Base-by-base conservation (phyloP, 495 filamentous ascomycete genomes). In the Penicillium herquei region DNA sequence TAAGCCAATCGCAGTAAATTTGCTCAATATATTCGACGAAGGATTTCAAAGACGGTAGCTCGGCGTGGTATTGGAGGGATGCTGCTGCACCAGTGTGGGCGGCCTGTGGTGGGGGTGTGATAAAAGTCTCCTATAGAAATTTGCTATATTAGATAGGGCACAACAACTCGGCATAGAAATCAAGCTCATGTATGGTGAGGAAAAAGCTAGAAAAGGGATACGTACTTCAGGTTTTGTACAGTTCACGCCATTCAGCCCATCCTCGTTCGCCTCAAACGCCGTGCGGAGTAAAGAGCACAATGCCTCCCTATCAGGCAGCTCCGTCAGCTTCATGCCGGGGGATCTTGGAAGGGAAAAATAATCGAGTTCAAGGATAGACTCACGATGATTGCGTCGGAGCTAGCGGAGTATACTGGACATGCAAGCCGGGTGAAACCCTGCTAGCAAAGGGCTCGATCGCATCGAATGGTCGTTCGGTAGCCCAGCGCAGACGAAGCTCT, bases 401-500 rank as follows among this genome's bases (percentile, higher is more conserved):
- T 73, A 69, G 48, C 8, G 89, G 87, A 0, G 86, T 89, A 62
- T 87, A 90, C 64, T 89, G 88, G 21, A 91, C 77, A 79, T 97
- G 92, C 9, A 98, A 75, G 18, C 94, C 94, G 3, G 92, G 85
- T 6, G 88, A 82, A 33, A 92, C 70, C 55, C 87, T 81, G 49
- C 91, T 87, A 31, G 81, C 70, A 64, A 93, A 88, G 26, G 94
- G 93, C 43, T 85, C 71, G 31, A 86, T 61, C 1, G 81, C 66
- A 33, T 79, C 68, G 62, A 87, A 90, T 3, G 78, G 58, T 6
- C 55, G 58, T 6, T 81, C 71, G 18, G 81, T 84, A 13, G 85
- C 81, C 89, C 91, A 97, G 65, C 90, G 80, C 50, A 98, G 77
- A 69, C 92, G 89, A 33, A 96, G 72, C 66, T 91, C 87, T 59